Percentiles rank a stretch among this genome's conserved stretches.
phyloP scores from a whole-genome alignment of 257 asterid genomes.

The Sherardia arvensis region DNA sequence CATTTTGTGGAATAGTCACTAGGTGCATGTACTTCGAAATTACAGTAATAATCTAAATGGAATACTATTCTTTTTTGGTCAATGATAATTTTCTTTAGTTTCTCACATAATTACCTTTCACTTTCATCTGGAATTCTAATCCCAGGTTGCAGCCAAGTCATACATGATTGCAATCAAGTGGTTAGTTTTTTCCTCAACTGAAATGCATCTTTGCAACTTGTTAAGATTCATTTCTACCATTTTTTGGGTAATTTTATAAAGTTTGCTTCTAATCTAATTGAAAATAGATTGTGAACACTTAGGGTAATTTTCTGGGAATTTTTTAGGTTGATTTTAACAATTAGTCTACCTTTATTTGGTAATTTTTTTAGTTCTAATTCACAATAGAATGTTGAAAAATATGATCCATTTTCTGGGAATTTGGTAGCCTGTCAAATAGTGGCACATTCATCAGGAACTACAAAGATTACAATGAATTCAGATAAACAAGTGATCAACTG shows the following conservation, averaged over 20 bases:
- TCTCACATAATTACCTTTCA: neutral
- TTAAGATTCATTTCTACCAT: too few relatives aligned
- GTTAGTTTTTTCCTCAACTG: neutral
- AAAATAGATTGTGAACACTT: neutral
- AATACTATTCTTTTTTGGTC: conserved; percentile 10
- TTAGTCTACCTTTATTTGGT: too few relatives aligned
- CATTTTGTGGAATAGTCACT: neutral
- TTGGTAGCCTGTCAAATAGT: neutral
- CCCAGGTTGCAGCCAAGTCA: neutral
- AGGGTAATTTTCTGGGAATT: neutral
- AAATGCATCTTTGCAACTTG: too few relatives aligned
- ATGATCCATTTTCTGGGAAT: neutral
- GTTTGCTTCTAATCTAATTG: neutral
- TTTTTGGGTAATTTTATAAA: too few relatives aligned
- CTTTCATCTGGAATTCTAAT: neutral
- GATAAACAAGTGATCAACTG: neutral
- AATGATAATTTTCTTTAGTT: neutral
- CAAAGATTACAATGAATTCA: neutral
- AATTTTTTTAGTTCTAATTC: too few relatives aligned
- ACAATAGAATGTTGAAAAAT: neutral
- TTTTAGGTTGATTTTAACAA: neutral
- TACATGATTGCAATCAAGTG: too few relatives aligned
- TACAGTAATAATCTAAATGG: neutral
- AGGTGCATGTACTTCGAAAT: conserved; percentile 1
- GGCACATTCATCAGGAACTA: neutral